A percentile compares a stretch with the other conserved stretches of the same genome.
These are phyloP conservation scores for Russula vinacea DNA, from an alignment of 768 basidiomycete species.

Conservation along the genomic window DNA sequence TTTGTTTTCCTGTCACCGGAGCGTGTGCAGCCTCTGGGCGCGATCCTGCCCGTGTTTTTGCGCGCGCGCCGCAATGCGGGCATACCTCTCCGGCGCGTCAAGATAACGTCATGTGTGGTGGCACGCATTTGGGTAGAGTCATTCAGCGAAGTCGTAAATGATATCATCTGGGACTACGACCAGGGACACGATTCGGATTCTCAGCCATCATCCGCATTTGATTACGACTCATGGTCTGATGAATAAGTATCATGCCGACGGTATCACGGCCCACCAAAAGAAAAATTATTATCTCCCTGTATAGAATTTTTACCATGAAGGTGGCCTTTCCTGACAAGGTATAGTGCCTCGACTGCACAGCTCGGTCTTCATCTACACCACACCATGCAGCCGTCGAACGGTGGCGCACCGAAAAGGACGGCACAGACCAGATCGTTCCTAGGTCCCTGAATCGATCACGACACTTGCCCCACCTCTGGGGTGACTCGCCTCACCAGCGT, in stretches of 20 bases:
- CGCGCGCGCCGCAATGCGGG: constrained; percentile 3
- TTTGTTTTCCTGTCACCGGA: not conserved
- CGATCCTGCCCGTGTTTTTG: not conserved
- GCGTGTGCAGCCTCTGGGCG: not conserved
- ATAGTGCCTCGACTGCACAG: not conserved
- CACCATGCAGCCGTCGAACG: not conserved
- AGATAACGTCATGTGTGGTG: not conserved
- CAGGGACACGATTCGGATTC: not conserved
- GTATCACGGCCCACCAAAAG: not conserved
- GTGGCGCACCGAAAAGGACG: not conserved
- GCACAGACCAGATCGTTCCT: not conserved
- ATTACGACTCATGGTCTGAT: too few relatives aligned
- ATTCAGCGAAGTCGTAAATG: not conserved
- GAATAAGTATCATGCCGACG: not conserved
- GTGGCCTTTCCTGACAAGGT: not conserved
- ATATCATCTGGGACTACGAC: not conserved
- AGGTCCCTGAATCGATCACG: constrained; percentile 6
- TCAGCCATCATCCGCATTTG: not conserved
- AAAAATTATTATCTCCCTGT: too few relatives aligned
- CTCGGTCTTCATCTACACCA: not conserved
- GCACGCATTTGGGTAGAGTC: not conserved
- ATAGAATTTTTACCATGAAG: not conserved
- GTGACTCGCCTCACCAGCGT: not conserved
- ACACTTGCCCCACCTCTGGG: not conserved
- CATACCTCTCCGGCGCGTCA: not conserved